These are phyloP conservation scores for Solanum dulcamara DNA, from an alignment of 257 asterid species.

Conservation along the genomic window DNA sequence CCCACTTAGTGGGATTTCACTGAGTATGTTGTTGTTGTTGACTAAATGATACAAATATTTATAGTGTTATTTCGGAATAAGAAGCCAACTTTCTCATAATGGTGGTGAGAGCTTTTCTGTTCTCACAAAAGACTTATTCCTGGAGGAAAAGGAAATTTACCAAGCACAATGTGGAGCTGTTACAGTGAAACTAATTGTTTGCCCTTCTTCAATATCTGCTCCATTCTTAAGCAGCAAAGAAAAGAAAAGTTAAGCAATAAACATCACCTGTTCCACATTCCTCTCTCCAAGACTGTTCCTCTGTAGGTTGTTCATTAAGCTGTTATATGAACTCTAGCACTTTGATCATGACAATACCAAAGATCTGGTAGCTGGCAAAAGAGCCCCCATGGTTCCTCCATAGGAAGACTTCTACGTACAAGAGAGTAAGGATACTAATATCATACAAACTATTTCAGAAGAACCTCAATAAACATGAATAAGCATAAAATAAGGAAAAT, in stretches of 20 bases:
- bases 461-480: neutral
- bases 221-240: neutral
- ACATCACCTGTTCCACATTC: slow-evolving; percentile 47
- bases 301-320: slow-evolving; percentile 41
- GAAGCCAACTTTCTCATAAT: neutral
- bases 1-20: too few species aligned
- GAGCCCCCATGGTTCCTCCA: neutral
- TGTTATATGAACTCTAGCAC: slow-evolving; percentile 17
- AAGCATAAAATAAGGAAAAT: neutral
- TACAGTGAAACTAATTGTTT: neutral
- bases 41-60: neutral
- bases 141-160: neutral
- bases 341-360: slow-evolving; percentile 6
- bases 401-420: neutral
- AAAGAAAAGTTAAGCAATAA: neutral
- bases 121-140: neutral
- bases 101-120: neutral
- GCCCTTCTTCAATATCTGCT: neutral
- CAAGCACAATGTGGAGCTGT: neutral
- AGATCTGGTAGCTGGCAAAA: slow-evolving; percentile 8
- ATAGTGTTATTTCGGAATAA: neutral
- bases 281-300: slow-evolving; percentile 37
- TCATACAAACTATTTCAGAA: neutral
- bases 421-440: neutral
- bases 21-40: too few species aligned